Conservation (phyloP, 2,329 filamentous ascomycete genomes). For the Hypomyces perniciosus region DNA sequence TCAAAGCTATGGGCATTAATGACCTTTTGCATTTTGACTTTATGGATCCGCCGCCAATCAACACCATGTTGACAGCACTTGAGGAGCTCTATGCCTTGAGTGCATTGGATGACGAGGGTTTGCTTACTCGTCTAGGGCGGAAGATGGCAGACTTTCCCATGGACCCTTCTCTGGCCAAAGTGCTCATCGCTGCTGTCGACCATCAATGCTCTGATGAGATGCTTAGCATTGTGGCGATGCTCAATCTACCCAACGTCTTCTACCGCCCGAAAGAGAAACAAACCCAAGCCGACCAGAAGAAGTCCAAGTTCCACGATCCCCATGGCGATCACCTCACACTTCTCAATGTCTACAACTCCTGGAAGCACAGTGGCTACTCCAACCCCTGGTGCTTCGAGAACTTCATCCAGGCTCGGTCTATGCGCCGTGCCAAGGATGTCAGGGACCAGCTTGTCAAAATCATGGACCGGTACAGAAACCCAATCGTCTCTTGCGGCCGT, state of each 20-base stretch:
- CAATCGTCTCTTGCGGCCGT: conserved; percentile 75
- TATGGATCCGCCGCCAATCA: conserved; percentile 96
- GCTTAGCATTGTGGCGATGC: conserved; percentile 90
- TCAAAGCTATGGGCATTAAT: conserved; percentile 99
- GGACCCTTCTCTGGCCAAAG: conserved; percentile 88
- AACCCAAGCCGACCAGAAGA: conserved; percentile 92
- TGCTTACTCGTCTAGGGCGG: conserved; percentile 82
- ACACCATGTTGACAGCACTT: conserved; percentile 93
- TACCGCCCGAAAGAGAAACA: conserved; percentile 98
- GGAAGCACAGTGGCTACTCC: conserved; percentile 78
- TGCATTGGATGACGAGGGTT: conserved; percentile 89
- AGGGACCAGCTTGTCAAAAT: conserved; percentile 88
- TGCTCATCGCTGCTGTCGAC: conserved; percentile 81
- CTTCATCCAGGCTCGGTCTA: conserved; percentile 87
- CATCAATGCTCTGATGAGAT: conserved; percentile 89
- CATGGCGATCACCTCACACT: conserved; percentile 91
- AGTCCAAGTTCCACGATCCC: conserved; percentile 93
- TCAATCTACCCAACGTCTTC: conserved; percentile 80
- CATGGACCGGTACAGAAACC: conserved; percentile 85
- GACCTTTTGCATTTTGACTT: conserved; percentile 97
- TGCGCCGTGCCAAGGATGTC: conserved; percentile 86
- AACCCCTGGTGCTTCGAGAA: conserved; percentile 96
- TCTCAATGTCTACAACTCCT: conserved; percentile 95
- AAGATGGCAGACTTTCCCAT: conserved; percentile 99
- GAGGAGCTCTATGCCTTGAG: conserved; percentile 92